Conservation (phyloP, 495 filamentous ascomycete species). For the Articulospora tetracladia region DNA sequence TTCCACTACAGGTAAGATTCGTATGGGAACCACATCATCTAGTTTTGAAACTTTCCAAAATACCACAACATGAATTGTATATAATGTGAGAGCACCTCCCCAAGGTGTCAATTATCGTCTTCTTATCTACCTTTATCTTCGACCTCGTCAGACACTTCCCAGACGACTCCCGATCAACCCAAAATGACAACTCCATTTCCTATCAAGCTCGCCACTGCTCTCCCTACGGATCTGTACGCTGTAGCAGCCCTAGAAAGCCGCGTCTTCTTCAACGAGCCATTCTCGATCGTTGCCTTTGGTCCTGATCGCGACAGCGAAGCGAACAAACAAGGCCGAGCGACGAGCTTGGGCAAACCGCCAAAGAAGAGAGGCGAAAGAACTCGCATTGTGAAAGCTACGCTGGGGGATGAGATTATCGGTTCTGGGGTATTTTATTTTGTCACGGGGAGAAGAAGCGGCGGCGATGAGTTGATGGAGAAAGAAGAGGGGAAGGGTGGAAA, state of each 20-base stretch:
- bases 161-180: background rate
- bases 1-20: background rate
- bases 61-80: too few species aligned
- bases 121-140: background rate
- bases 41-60: too few species aligned
- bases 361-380: background rate
- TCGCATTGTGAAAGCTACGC: conserved; percentile 14
- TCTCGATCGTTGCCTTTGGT: conserved; percentile 18
- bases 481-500: conserved; percentile 4
- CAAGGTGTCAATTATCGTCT: too few species aligned
- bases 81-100: too few species aligned
- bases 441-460: conserved; percentile 12
- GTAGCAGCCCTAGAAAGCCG: conserved; percentile 9
- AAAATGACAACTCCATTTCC: conserved; percentile 5
- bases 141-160: background rate
- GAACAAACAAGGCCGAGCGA: background rate
- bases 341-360: background rate
- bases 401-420: conserved; percentile 17
- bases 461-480: conserved; percentile 18
- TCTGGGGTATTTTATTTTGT: conserved; percentile 13
- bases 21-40: background rate
- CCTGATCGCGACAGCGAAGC: conserved; percentile 1
- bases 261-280: conserved; percentile 15
- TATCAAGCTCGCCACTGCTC: conserved; percentile 1
- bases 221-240: conserved; percentile 7